Conservation (phyloP, 495 filamentous ascomycete species). For the Amniculicola lignicola region DNA sequence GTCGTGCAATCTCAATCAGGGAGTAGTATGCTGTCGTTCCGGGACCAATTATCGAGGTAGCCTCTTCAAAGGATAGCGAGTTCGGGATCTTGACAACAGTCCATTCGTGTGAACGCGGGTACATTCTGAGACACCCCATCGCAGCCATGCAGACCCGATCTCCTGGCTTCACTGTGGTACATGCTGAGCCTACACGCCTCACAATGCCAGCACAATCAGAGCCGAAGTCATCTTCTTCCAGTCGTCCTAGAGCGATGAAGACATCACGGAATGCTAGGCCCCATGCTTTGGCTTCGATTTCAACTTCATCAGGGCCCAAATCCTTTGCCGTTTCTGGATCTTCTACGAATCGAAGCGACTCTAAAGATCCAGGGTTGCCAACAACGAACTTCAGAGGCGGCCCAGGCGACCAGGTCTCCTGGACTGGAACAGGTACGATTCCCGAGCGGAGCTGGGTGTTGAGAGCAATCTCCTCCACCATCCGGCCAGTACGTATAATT, state of each 20-base stretch:
- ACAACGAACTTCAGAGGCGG: background rate
- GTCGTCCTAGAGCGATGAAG: slow-evolving; percentile 12
- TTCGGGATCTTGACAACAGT: slow-evolving; percentile 30
- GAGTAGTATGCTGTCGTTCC: slow-evolving; percentile 6
- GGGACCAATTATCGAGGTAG: background rate
- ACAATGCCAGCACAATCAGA: slow-evolving; percentile 14
- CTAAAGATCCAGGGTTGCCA: background rate
- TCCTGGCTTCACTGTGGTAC: slow-evolving; percentile 4
- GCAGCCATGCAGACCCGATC: slow-evolving; percentile 11
- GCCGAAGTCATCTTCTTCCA: slow-evolving; percentile 11
- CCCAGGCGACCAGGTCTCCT: background rate
- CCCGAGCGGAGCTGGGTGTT: background rate
- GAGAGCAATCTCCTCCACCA: background rate
- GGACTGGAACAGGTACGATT: background rate
- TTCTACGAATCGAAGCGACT: slow-evolving; percentile 14
- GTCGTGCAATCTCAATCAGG: background rate
- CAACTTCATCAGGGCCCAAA: slow-evolving; percentile 1
- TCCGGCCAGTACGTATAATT: background rate
- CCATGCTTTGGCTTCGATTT: slow-evolving; percentile 16
- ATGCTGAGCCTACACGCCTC: background rate
- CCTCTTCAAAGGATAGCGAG: slow-evolving; percentile 1
- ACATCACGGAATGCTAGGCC: slow-evolving; percentile 18
- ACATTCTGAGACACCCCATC: background rate
- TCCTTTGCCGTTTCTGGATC: background rate
- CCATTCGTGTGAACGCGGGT: background rate